A percentile compares a stretch with the other conserved stretches of the same genome.
phyloP scores from a whole-genome alignment of 352 stramenopile genomes.

The Phytophthora nicotianae region DNA sequence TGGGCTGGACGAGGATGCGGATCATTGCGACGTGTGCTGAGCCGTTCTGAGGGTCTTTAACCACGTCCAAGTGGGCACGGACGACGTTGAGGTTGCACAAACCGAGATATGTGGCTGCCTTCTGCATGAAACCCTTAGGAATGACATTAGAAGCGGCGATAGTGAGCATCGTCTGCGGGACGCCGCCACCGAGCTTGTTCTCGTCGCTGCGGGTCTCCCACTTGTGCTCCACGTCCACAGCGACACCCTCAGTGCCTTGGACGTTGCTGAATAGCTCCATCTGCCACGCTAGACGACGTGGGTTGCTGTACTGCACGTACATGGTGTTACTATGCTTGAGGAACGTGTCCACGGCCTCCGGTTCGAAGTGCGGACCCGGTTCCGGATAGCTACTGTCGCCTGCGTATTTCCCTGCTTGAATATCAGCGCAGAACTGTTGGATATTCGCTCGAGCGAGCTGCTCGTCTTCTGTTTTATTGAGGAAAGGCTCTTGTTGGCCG shows the following conservation, averaged over 20 bases:
- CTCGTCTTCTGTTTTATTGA: slow-evolving; percentile 60
- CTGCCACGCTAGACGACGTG: slow-evolving; percentile 74
- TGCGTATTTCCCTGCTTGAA: slow-evolving; percentile 76
- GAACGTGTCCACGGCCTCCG: slow-evolving; percentile 66
- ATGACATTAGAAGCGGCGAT: slow-evolving; percentile 86
- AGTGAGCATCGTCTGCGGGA: slow-evolving; percentile 85
- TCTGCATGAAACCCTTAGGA: slow-evolving; percentile 82
- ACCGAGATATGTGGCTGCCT: slow-evolving; percentile 88
- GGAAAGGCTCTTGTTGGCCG: slow-evolving; percentile 76
- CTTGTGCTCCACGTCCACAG: slow-evolving; percentile 80
- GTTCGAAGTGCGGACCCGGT: slow-evolving; percentile 62
- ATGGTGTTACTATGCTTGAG: slow-evolving; percentile 74
- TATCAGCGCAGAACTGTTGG: slow-evolving; percentile 69
- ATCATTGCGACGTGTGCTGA: slow-evolving; percentile 79
- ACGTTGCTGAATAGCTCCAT: slow-evolving; percentile 71
- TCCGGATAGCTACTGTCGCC: slow-evolving; percentile 58
- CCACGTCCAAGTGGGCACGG: slow-evolving; percentile 94
- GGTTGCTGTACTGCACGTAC: slow-evolving; percentile 86
- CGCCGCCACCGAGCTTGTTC: slow-evolving; percentile 70
- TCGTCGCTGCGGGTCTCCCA: slow-evolving; percentile 83
- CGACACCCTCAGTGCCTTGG: slow-evolving; percentile 74
- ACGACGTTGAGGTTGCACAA: slow-evolving; percentile 95
- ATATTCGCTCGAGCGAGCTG: slow-evolving; percentile 59
- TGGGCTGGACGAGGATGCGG: slow-evolving; percentile 80
- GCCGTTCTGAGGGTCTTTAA: slow-evolving; percentile 79